These are phyloP conservation scores for Aspergillus conjunctus DNA, from an alignment of 495 filamentous ascomycete species.

Conservation along the genomic window DNA sequence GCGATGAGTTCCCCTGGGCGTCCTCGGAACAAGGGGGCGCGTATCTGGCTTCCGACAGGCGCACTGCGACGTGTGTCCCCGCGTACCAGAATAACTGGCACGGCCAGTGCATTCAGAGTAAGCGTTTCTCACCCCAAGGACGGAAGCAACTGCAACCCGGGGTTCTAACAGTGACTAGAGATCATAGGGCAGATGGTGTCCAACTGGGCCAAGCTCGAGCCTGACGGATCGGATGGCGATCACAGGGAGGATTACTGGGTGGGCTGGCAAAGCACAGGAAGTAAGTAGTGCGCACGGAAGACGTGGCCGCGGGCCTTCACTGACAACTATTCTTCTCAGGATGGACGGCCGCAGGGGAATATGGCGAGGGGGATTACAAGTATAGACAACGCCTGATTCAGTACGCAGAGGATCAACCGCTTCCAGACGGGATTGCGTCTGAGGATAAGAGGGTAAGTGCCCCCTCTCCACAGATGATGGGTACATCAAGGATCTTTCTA, in stretches of 20 bases:
- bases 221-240: conserved; percentile 11
- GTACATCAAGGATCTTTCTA: background rate
- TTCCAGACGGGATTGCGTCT: conserved; percentile 14
- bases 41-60: conserved; percentile 1
- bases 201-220: conserved; percentile 23
- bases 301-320: too few relatives aligned
- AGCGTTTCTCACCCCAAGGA: background rate
- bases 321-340: conserved; percentile 1
- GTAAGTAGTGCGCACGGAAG: too few relatives aligned
- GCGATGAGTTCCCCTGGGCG: conserved; percentile 19
- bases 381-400: conserved; percentile 14
- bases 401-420: conserved; percentile 20
- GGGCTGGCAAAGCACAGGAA: conserved; percentile 6
- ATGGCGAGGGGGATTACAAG: conserved; percentile 8
- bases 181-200: conserved; percentile 19
- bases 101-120: conserved; percentile 4
- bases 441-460: conserved; percentile 9
- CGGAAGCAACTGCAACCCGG: background rate
- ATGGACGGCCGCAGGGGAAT: conserved; percentile 15
- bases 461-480: background rate
- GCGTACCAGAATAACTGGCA: conserved; percentile 18
- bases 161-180: conserved; percentile 6
- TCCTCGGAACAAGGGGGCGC: conserved; percentile 18
- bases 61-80: conserved; percentile 17
- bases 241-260: conserved; percentile 20